Percentiles rank a stretch among this genome's conserved stretches.
Conservation (phyloP, 116 monocot genomes). For the Phalaenopsis hybrid region DNA sequence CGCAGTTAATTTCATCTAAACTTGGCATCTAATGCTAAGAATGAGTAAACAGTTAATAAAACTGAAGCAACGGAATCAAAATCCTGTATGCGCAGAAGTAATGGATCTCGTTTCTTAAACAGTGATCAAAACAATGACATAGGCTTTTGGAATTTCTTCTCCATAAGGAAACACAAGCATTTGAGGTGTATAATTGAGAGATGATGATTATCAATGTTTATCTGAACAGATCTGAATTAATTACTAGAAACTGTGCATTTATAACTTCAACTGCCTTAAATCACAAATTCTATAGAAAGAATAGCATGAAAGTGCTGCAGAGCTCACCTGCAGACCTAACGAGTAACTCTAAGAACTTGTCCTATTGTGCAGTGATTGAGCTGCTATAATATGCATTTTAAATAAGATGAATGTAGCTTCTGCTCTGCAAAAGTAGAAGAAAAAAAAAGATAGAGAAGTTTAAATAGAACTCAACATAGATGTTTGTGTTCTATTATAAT, state of each 20-base stretch:
- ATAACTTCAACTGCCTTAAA: neutral
- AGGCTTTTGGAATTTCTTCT: neutral
- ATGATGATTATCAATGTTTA: neutral
- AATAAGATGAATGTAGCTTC: neutral
- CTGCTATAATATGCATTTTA: neutral
- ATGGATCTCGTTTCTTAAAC: neutral
- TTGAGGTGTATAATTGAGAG: neutral
- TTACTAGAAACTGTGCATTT: neutral
- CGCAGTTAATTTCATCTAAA: neutral
- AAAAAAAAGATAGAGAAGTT: neutral
- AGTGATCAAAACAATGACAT: neutral
- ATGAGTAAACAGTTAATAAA: neutral
- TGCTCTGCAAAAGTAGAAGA: neutral
- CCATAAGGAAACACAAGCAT: neutral
- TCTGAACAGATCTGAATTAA: neutral
- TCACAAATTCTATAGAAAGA: neutral
- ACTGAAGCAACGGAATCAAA: neutral
- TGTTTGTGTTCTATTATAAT: neutral
- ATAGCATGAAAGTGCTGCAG: neutral
- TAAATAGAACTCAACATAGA: neutral
- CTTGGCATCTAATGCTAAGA: neutral
- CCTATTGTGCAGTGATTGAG: neutral
- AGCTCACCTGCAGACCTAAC: neutral
- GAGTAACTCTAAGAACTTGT: neutral
- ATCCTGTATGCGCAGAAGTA: neutral